Base-by-base conservation (phyloP, 2,329 filamentous ascomycete species). In the Clonostachys rhizophaga region DNA sequence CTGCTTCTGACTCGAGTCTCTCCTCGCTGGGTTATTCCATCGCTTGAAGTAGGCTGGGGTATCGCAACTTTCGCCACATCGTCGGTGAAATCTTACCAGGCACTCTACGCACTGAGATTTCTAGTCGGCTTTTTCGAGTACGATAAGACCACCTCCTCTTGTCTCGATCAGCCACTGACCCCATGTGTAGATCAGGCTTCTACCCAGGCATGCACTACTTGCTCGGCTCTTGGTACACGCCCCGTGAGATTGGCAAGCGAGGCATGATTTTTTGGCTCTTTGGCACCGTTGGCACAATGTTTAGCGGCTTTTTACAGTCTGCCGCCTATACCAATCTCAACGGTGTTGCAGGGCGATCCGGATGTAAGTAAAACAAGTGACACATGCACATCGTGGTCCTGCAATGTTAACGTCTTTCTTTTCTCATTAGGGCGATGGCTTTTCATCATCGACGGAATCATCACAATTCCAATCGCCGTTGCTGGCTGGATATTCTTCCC, bases 211-310 rank as follows among this genome's bases (percentile, higher is more conserved):
- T 49, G 33, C 61, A 64, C 34, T 67, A 67, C 48, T 58, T 67
- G 46, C 56, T 67, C 10, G 64, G 64, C 8, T 60, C 71, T 0
- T 82, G 79, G 78, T 83, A 82, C 54, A 80, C 72, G 24, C 46
- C 46, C 1, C 54, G 54, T 10, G 79, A 83, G 51, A 70, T 83
- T 0, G 78, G 76, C 3, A 83, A 83, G 54, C 69, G 80, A 1
- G 74, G 70, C 6, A 78, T 75, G 24, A 73, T 83, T 33, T 84
- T 83, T 57, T 78, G 75, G 14, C 70, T 75, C 6, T 76, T 75
- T 16, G 78, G 77, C 4, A 68, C 79, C 5, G 73, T 75, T 0
- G 79, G 78, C 0, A 78, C 71, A 0, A 76, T 82, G 70, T 79
- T 83, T 48, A 71, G 71, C 5, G 79, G 78, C 0, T 40, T 76